These are phyloP conservation scores for Millerozyma miso DNA, from an alignment of 805 yeast genomes.

Conservation along the genomic window DNA sequence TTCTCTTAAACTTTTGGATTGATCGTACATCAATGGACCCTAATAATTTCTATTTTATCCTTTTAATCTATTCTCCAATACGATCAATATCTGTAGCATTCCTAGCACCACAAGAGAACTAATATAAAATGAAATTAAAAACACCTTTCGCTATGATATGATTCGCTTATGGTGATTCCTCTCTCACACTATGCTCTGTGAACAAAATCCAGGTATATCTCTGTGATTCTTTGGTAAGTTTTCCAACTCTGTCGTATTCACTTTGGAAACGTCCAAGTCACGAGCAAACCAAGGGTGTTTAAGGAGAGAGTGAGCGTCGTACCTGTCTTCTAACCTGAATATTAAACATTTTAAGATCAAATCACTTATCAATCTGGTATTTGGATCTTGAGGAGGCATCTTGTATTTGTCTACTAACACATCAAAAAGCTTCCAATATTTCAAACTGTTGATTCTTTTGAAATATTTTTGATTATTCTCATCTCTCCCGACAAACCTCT, in stretches of 20 bases:
- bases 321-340: slow-evolving; percentile 45
- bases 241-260: slow-evolving; percentile 13
- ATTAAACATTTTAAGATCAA: slow-evolving; percentile 49
- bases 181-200: slow-evolving; percentile 8
- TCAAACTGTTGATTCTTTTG: slow-evolving; percentile 43
- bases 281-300: slow-evolving; percentile 49
- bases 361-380: slow-evolving; percentile 38
- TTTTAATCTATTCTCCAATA: too few relatives aligned
- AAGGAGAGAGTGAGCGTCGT: slow-evolving; percentile 51
- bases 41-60: too few relatives aligned
- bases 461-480: slow-evolving; percentile 26
- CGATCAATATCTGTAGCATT: too few relatives aligned
- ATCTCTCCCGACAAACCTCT: slow-evolving; percentile 37
- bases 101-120: too few relatives aligned
- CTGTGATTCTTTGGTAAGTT: slow-evolving; percentile 20
- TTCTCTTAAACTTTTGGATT: too few relatives aligned
- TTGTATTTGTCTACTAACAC: slow-evolving; percentile 49
- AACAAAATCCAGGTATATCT: slow-evolving; percentile 29
- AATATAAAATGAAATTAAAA: too few relatives aligned
- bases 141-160: too few relatives aligned
- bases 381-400: slow-evolving; percentile 28
- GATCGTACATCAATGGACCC: too few relatives aligned
- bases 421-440: slow-evolving; percentile 48
- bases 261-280: slow-evolving; percentile 6
- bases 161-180: too few relatives aligned